A percentile compares a stretch with the other conserved stretches of the same genome.
Conservation (phyloP, 139 green algal genomes). For the Chlamydomonas sphaeroides region DNA sequence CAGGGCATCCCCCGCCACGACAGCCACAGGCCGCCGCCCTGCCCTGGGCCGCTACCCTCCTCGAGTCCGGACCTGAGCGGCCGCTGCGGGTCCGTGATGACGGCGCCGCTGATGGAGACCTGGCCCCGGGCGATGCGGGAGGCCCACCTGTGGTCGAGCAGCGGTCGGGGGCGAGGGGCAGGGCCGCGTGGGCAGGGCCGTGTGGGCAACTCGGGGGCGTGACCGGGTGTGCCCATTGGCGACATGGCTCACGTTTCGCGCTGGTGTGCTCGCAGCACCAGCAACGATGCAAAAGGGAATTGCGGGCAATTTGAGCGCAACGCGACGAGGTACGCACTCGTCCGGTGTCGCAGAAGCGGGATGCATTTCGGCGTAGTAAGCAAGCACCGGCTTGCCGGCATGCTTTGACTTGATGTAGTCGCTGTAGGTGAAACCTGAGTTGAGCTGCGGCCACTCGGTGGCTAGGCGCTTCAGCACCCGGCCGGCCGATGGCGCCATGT, state of each 20-base stretch:
- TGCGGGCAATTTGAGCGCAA: no score
- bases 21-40: no score
- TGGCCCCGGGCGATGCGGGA: not conserved
- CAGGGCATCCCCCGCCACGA: no score
- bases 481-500: no score
- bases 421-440: slow-evolving; percentile 17
- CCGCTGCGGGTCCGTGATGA: not conserved
- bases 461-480: not conserved
- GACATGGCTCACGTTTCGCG: not conserved
- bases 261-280: no score
- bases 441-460: slow-evolving; percentile 22
- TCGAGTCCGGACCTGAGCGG: not conserved
- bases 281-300: no score
- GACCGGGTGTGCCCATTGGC: not conserved
- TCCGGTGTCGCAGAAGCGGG: not conserved
- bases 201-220: not conserved
- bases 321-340: not conserved
- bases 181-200: no score
- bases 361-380: not conserved
- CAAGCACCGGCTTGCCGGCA: not conserved
- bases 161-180: not conserved
- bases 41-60: not conserved
- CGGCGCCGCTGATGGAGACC: not conserved
- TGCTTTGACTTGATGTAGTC: slow-evolving; percentile 15
- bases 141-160: not conserved